These are phyloP conservation scores for Aquilaria agallochum DNA, from an alignment of 441 rosid genomes.

Conservation along the genomic window DNA sequence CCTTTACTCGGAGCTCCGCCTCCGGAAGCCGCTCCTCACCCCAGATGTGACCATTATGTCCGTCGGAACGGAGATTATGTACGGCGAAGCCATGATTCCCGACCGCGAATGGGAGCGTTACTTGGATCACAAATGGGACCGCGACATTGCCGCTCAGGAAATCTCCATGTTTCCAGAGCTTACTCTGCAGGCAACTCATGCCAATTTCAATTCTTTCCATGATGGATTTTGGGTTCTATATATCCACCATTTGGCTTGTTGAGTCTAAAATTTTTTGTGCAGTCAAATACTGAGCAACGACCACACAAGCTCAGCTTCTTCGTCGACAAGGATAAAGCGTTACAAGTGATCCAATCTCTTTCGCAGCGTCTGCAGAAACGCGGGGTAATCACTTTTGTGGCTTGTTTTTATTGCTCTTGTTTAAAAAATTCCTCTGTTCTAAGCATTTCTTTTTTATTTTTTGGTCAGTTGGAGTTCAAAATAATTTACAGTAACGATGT, in stretches of 20 bases:
- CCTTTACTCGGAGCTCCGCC: conserved; percentile 49
- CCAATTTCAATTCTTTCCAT: conserved; percentile 3
- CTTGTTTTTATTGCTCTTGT: conserved; percentile 1
- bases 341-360: conserved; percentile 44
- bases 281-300: conserved; percentile 55
- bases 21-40: conserved; percentile 60
- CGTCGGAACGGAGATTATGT: conserved; percentile 66
- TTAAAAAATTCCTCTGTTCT: conserved; percentile 4
- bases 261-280: conserved; percentile 12
- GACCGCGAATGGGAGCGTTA: conserved; percentile 51
- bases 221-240: not conserved
- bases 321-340: conserved; percentile 38
- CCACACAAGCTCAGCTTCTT: conserved; percentile 59
- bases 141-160: conserved; percentile 46
- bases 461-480: conserved; percentile 53
- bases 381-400: conserved; percentile 37
- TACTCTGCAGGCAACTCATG: conserved; percentile 39
- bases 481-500: conserved; percentile 55
- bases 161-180: conserved; percentile 52
- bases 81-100: conserved; percentile 39
- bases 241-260: not conserved
- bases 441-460: not conserved
- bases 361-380: conserved; percentile 38
- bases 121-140: conserved; percentile 43
- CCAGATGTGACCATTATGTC: conserved; percentile 66